These are phyloP conservation scores for Hymenoscyphus albidus DNA, from an alignment of 2,329 filamentous ascomycete species.

Conservation along the genomic window DNA sequence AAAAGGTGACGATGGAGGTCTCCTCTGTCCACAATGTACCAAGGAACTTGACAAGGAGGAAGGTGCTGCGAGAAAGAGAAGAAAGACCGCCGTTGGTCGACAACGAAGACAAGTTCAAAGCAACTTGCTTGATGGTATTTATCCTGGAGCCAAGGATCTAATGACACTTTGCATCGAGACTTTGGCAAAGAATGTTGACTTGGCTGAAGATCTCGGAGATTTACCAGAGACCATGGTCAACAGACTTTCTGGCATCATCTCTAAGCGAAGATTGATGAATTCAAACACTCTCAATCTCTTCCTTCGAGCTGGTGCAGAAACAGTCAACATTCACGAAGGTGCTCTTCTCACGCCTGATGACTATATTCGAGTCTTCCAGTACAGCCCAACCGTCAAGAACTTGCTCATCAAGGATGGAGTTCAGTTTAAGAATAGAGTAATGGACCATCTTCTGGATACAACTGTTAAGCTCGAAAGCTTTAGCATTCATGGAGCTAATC, in stretches of 20 bases:
- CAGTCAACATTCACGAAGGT: slow-evolving; percentile 54
- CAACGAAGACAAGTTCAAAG: slow-evolving; percentile 76
- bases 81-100: slow-evolving; percentile 48
- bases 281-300: slow-evolving; percentile 55
- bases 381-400: slow-evolving; percentile 63
- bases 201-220: slow-evolving; percentile 60
- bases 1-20: slow-evolving; percentile 73
- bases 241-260: slow-evolving; percentile 56
- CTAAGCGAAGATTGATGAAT: slow-evolving; percentile 55
- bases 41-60: slow-evolving; percentile 67
- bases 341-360: slow-evolving; percentile 69
- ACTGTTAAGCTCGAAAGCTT: slow-evolving; percentile 66
- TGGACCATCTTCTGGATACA: slow-evolving; percentile 76
- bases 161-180: slow-evolving; percentile 61
- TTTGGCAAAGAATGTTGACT: slow-evolving; percentile 57
- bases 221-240: slow-evolving; percentile 53
- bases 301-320: slow-evolving; percentile 47
- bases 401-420: slow-evolving; percentile 81
- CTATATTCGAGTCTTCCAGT: slow-evolving; percentile 74
- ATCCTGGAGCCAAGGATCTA: slow-evolving; percentile 63
- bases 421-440: slow-evolving; percentile 81
- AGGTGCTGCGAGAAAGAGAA: slow-evolving; percentile 54
- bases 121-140: slow-evolving; percentile 74
- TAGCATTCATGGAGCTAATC: slow-evolving; percentile 78
- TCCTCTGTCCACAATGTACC: slow-evolving; percentile 81